Evolutionary conservation across 164 flowering plant genomes (phyloP).

Genomic region (Macadamia tetraphylla): DNA sequence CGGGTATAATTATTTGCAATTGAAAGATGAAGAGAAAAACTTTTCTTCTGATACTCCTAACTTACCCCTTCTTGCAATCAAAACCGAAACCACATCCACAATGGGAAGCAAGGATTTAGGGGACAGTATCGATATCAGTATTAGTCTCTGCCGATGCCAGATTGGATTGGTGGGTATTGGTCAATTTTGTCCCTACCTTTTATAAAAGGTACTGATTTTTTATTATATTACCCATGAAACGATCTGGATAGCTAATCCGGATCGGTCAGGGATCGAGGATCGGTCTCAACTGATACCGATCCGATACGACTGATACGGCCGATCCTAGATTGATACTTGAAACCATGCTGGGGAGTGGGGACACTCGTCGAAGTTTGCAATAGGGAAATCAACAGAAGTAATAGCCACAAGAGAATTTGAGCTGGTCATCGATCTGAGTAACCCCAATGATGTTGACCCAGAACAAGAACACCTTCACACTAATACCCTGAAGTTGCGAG

Average conservation of each 20-base stretch:
- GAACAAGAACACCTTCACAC: slow-evolving; percentile 45
- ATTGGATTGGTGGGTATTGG: no score
- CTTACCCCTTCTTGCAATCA: slow-evolving; percentile 21
- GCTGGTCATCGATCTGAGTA: slow-evolving; percentile 29
- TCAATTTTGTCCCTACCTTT: no score
- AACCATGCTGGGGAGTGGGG: slow-evolving; percentile 19
- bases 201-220: no score
- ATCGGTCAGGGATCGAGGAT: no score
- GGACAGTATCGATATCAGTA: no score
- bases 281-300: no score
- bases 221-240: no score
- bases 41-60: slow-evolving; percentile 3
- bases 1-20: no score
- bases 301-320: no score
- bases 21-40: slow-evolving; percentile 13
- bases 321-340: no score
- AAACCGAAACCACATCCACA: slow-evolving; percentile 53
- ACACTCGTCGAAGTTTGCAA: slow-evolving; percentile 36
- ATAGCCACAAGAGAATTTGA: slow-evolving; percentile 58
- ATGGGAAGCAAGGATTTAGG: neutral
- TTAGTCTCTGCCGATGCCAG: no score
- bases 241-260: no score
- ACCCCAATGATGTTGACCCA: slow-evolving; percentile 63
- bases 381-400: slow-evolving; percentile 41
- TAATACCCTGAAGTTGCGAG: slow-evolving; percentile 35